Evolutionary conservation across 2,329 filamentous ascomycete genomes (phyloP).

Genomic region (Stachybotrys echinatus): DNA sequence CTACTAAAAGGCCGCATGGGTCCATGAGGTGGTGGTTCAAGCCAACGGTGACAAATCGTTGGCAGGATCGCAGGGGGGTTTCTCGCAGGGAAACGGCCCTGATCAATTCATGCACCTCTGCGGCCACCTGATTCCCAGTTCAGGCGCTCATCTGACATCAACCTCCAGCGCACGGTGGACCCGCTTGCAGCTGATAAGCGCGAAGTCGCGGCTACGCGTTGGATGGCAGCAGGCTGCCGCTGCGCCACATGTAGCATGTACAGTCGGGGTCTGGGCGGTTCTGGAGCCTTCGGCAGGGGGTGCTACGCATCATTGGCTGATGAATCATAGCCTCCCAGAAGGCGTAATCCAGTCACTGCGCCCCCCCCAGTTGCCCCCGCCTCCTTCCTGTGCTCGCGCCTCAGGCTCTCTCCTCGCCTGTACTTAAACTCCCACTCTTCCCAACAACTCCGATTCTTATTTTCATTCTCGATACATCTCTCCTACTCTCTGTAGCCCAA

Average conservation of each 20-base stretch:
- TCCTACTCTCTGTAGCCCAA: background rate
- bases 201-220: slow-evolving; percentile 13
- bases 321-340: slow-evolving; percentile 28
- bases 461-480: slow-evolving; percentile 11
- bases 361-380: slow-evolving; percentile 9
- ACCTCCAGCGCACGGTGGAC: slow-evolving; percentile 5
- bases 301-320: slow-evolving; percentile 20
- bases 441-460: slow-evolving; percentile 2
- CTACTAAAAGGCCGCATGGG: too few relatives aligned
- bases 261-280: slow-evolving; percentile 18
- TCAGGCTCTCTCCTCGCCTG: slow-evolving; percentile 14
- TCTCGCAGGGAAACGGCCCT: too few relatives aligned
- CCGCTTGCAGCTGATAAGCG: slow-evolving; percentile 8
- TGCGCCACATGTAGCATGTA: background rate
- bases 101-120: background rate
- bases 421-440: slow-evolving; percentile 24
- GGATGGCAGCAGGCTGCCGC: background rate
- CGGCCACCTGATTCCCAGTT: background rate
- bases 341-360: slow-evolving; percentile 20
- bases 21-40: too few relatives aligned
- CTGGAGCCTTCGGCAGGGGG: slow-evolving; percentile 32
- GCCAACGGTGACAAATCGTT: too few relatives aligned
- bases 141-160: background rate
- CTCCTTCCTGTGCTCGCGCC: slow-evolving; percentile 23
- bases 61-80: background rate